Evolutionary conservation across 805 yeast genomes (phyloP), one percentile per base, ranked within the genome.

Genomic region (Diddensiella santjacobensis): DNA sequence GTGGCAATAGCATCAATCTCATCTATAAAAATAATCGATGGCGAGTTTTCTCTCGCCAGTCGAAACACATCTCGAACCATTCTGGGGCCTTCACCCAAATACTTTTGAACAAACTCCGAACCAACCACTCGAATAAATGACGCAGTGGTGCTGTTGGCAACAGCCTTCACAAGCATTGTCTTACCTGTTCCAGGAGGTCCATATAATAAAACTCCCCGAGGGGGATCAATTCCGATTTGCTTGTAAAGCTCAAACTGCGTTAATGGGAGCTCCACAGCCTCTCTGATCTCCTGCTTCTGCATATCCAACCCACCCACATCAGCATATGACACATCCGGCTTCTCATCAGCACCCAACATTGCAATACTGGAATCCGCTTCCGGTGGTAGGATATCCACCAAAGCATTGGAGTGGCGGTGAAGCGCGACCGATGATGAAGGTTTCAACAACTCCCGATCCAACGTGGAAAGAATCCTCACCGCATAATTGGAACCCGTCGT

Each of bases 111-210:
- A 63, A 93, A 93, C 68, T 93, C 99, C 1, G 98, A 91, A 53
- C 99, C 99, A 59, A 88, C 93, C 24, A 93, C 96, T 67, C 98
- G 86, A 58, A 93, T 93, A 62, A 93, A 93, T 3, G 96, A 78
- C 2, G 99, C 99, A 1, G 96, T 87, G 2, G 98, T 84, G 49
- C 91, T 82, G 70, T 93, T 91, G 10, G 99, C 99, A 41, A 93
- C 99, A 0, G 99, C 99, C 69, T 93, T 93, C 42, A 93, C 99
- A 65, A 93, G 78, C 98, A 93, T 90, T 19, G 99, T 93, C 69
- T 93, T 93, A 62, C 99, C 99, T 1, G 99, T 93, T 66, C 99
- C 99, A 42, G 99, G 99, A 8, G 99, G 98, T n/a, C 99, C 99
- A 69, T 93, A 93, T 52, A 93, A 74, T 58, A 93, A 71, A 24